Evolutionary conservation across 768 basidiomycete genomes (phyloP), one percentile per base, ranked within the genome.

Genomic region (Sarcodon sp.): DNA sequence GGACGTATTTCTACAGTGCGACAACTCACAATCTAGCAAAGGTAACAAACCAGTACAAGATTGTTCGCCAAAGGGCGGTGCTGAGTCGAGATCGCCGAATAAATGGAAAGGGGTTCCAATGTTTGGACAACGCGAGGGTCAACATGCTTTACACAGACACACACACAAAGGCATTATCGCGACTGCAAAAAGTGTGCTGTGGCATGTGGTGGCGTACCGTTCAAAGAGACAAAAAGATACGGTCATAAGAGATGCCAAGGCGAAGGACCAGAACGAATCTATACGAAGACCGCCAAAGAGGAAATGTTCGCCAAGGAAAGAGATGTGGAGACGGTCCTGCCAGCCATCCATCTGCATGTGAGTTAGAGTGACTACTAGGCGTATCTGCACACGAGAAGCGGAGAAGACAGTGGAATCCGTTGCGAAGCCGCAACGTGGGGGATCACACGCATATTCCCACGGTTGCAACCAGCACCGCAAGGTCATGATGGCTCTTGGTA

Each of bases 21-120:
- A 27, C 21, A 18, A 61, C 80, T 60, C 58, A 85, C 84, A 87
- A 59, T 67, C 83, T 67, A 27, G 79, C 59, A 44, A 76, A 64
- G 0, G 75, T 79, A n/a, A 72, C 71, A 12, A 72, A 44, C 64
- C 75, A 76, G 58, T 81, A 83, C 36, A 83, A 47, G 10, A 56
- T 55, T 5, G 78, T 61, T 46, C 71, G 68, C 79, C 80, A 83
- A 4, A 72, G 51, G 13, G 77, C 75, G 18, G 61, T 64, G 35
- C 62, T 63, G 49, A 72, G 54, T 31, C 72, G 69, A 18, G 76
- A 71, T 35, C 64, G 63, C 33, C 64, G 62, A 10, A 67, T 56
- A 35, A 56, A 55, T 8, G 50, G 36, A 43, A 56, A 60, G n/a
- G 79, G 79, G 8, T 53, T 56, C 70, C 76, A 69, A n/a, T 68